Evolutionary conservation across 164 flowering plant species (phyloP).

Genomic region (Warburgia ugandensis): DNA sequence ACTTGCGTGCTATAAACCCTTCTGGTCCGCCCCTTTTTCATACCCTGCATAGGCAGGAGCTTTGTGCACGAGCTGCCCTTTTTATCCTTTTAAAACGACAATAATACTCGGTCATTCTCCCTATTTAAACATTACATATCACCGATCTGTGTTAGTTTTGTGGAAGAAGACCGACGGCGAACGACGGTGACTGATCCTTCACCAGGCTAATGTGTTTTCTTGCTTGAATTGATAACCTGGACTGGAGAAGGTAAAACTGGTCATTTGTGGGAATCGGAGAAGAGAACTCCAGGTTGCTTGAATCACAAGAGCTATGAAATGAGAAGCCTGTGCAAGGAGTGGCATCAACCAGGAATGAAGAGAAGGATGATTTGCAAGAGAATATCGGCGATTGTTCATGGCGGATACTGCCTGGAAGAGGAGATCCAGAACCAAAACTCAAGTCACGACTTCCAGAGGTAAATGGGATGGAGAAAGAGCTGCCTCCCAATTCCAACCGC

Average conservation of each 20-base stretch:
- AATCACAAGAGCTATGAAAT: constrained; percentile 37
- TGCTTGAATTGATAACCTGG: constrained; percentile 26
- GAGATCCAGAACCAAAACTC: constrained; percentile 48
- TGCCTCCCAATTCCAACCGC: constrained; percentile 18
- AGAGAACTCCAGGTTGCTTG: constrained; percentile 29
- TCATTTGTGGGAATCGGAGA: constrained; percentile 51
- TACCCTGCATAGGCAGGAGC: too few relatives aligned
- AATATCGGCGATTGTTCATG: constrained; percentile 37
- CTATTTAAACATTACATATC: too few relatives aligned
- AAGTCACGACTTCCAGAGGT: constrained; percentile 38
- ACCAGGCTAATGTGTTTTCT: constrained; percentile 17
- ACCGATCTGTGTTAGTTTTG: too few relatives aligned
- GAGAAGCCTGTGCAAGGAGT: constrained; percentile 48
- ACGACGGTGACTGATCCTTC: too few relatives aligned
- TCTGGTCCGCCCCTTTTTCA: too few relatives aligned
- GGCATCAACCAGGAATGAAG: constrained; percentile 39
- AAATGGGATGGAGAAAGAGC: constrained; percentile 28
- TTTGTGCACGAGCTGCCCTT: too few relatives aligned
- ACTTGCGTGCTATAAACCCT: too few relatives aligned
- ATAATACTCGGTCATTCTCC: too few relatives aligned
- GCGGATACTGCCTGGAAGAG: constrained; percentile 20
- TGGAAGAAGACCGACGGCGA: too few relatives aligned
- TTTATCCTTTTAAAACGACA: too few relatives aligned
- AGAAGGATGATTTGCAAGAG: constrained; percentile 74
- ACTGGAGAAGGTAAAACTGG: constrained; percentile 75